Evolutionary conservation across 495 filamentous ascomycete genomes (phyloP).

Genomic region (Margaritispora aquatica): DNA sequence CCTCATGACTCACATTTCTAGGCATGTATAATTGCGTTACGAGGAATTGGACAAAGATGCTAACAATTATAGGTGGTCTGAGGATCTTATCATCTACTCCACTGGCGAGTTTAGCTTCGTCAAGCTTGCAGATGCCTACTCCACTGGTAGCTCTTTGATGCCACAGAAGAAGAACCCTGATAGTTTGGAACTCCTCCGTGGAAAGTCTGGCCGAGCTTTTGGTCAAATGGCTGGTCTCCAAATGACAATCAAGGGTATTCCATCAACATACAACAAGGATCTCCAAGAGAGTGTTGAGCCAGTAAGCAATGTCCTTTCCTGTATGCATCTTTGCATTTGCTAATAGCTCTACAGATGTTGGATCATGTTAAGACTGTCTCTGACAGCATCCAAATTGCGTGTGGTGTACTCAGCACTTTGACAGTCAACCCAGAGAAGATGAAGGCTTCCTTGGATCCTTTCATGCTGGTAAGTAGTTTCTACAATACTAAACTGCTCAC

Average conservation of each 20-base stretch:
- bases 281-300: conserved; percentile 82
- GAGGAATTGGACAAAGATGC: background rate
- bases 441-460: conserved; percentile 47
- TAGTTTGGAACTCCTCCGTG: conserved; percentile 78
- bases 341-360: conserved; percentile 46
- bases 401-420: conserved; percentile 34
- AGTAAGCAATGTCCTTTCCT: background rate
- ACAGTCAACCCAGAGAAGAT: conserved; percentile 59
- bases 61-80: conserved; percentile 52
- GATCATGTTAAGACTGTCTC: conserved; percentile 82
- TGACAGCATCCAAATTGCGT: conserved; percentile 79
- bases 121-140: conserved; percentile 58
- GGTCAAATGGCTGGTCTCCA: conserved; percentile 80
- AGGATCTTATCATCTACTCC: conserved; percentile 88
- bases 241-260: conserved; percentile 81
- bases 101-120: conserved; percentile 80
- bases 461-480: conserved; percentile 1
- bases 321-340: background rate
- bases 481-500: no score
- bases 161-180: conserved; percentile 73
- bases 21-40: conserved; percentile 32
- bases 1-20: conserved; percentile 80
- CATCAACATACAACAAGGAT: conserved; percentile 64
- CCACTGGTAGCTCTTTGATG: conserved; percentile 70
- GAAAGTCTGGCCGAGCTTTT: conserved; percentile 79